phyloP scores from a whole-genome alignment of 2,329 filamentous ascomycete genomes.

The Aspergillus tamarii region DNA sequence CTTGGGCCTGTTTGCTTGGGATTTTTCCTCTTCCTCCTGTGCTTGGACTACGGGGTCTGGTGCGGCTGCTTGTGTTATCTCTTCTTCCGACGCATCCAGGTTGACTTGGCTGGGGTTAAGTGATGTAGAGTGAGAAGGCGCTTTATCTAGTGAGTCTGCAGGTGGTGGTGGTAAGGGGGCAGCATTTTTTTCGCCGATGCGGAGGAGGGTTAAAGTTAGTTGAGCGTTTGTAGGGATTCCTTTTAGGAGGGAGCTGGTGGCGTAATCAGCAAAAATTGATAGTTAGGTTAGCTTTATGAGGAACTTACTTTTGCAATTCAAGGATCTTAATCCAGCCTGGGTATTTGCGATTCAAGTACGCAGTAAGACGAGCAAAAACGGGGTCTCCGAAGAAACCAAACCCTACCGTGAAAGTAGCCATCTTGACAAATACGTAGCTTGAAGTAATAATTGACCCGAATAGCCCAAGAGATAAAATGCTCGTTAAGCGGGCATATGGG shows the following conservation, averaged over 20 bases:
- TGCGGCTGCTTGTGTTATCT: slow-evolving; percentile 66
- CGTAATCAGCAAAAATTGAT: background rate
- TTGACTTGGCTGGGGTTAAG: slow-evolving; percentile 50
- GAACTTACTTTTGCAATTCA: slow-evolving; percentile 67
- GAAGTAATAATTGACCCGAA: slow-evolving; percentile 58
- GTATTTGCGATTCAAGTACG: slow-evolving; percentile 52
- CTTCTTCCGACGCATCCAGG: slow-evolving; percentile 65
- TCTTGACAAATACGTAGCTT: slow-evolving; percentile 67
- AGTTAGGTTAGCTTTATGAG: too few relatives aligned
- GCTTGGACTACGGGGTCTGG: slow-evolving; percentile 55
- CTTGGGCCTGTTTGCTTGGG: slow-evolving; percentile 21
- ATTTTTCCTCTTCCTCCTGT: slow-evolving; percentile 62
- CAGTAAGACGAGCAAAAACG: slow-evolving; percentile 62
- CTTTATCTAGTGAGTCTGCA: background rate
- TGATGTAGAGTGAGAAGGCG: slow-evolving; percentile 44
- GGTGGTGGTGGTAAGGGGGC: slow-evolving; percentile 72
- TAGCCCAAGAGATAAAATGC: slow-evolving; percentile 56
- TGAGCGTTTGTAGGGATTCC: slow-evolving; percentile 87
- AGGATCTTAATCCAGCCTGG: slow-evolving; percentile 77
- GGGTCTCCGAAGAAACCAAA: slow-evolving; percentile 81
- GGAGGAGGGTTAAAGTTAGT: slow-evolving; percentile 77
- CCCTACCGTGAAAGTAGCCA: slow-evolving; percentile 66
- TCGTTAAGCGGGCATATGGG: slow-evolving; percentile 59
- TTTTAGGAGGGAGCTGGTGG: slow-evolving; percentile 67
- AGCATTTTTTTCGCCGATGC: slow-evolving; percentile 81